Evolutionary conservation across 2,329 filamentous ascomycete species (phyloP).

Genomic region (Alternaria panax): DNA sequence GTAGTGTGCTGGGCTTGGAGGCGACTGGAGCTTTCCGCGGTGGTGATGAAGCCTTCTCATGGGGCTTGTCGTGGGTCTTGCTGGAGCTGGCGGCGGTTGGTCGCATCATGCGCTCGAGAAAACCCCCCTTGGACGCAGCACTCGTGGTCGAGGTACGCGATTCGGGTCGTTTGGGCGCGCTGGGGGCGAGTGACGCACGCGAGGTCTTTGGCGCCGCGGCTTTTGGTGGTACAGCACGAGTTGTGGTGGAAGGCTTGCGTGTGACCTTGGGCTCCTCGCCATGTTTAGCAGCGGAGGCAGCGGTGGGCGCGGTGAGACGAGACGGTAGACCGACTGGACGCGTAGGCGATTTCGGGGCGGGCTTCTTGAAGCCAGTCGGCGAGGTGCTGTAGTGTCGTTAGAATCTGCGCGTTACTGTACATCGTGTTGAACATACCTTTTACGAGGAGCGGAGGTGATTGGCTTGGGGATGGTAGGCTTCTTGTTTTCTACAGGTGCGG

Average conservation of each 20-base stretch:
- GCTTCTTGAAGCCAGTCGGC: conserved; percentile 48
- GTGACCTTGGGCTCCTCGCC: conserved; percentile 50
- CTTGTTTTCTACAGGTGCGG: conserved; percentile 11
- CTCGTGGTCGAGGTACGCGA: conserved; percentile 59
- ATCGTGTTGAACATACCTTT: conserved; percentile 18
- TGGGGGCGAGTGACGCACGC: conserved; percentile 48
- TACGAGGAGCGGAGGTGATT: conserved; percentile 13
- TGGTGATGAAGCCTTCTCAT: conserved; percentile 64
- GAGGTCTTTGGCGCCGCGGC: conserved; percentile 41
- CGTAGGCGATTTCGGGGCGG: conserved; percentile 67
- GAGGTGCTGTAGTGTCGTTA: conserved; percentile 28
- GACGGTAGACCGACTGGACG: conserved; percentile 71
- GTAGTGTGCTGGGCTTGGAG: conserved; percentile 31
- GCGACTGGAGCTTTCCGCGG: conserved; percentile 40
- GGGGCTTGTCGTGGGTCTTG: conserved; percentile 62
- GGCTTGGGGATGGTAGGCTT: conserved; percentile 28
- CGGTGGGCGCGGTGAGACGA: conserved; percentile 73
- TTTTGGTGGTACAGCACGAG: conserved; percentile 38
- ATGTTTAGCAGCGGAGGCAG: conserved; percentile 71
- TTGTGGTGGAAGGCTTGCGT: conserved; percentile 50
- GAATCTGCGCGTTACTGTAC: neutral
- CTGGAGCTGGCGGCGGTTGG: conserved; percentile 74
- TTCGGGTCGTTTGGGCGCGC: conserved; percentile 58
- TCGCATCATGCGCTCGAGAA: conserved; percentile 82
- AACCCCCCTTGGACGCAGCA: conserved; percentile 71